These are phyloP conservation scores for Rhizopus sp. DNA, from an alignment of 371 early-diverging fungal genomes.

Conservation along the genomic window DNA sequence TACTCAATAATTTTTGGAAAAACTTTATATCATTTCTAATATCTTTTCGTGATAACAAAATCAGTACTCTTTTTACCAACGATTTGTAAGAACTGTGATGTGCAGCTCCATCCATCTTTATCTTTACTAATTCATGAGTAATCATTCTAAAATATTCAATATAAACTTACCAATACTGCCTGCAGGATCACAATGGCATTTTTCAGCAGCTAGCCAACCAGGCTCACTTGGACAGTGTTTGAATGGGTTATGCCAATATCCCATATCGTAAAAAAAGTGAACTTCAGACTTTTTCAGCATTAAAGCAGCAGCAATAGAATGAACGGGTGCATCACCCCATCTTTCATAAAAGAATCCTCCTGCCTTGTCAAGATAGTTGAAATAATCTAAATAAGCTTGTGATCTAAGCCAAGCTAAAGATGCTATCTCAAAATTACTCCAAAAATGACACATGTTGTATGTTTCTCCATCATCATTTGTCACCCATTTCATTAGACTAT, in stretches of 20 bases:
- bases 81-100: slow-evolving; percentile 27
- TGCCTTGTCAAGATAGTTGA: slow-evolving; percentile 67
- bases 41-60: slow-evolving; percentile 30
- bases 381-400: slow-evolving; percentile 73
- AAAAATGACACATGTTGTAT: slow-evolving; percentile 90
- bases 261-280: slow-evolving; percentile 93
- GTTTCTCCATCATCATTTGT: slow-evolving; percentile 39
- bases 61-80: slow-evolving; percentile 23
- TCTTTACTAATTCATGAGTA: slow-evolving; percentile 12
- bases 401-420: slow-evolving; percentile 79
- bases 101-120: slow-evolving; percentile 31
- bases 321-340: slow-evolving; percentile 98
- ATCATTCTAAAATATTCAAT: not conserved
- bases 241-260: slow-evolving; percentile 76
- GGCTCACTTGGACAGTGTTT: slow-evolving; percentile 72
- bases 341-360: slow-evolving; percentile 96
- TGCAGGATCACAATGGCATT: slow-evolving; percentile 61
- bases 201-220: slow-evolving; percentile 46
- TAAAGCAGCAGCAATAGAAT: slow-evolving; percentile 87
- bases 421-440: slow-evolving; percentile 97
- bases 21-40: slow-evolving; percentile 13
- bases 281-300: slow-evolving; percentile 79
- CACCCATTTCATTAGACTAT: slow-evolving; percentile 39
- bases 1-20: no score
- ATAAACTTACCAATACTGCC: slow-evolving; percentile 52